A percentile compares a stretch with the other conserved stretches of the same genome.
phyloP scores from a whole-genome alignment of 176 grass and related monocot genomes.

The Elymus sibiricus region DNA sequence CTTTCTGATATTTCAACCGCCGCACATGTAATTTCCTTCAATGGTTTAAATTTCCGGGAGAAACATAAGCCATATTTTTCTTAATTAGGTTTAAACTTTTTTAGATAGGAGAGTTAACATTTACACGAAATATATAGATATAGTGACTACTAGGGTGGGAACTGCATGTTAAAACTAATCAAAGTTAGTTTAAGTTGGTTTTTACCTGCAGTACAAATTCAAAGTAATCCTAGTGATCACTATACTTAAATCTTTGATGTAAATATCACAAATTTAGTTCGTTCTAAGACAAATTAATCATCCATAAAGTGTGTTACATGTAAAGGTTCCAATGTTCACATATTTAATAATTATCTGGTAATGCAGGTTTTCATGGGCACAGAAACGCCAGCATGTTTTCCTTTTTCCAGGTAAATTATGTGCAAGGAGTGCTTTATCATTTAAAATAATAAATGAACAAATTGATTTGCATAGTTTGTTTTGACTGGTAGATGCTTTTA shows the following conservation, averaged over 20 bases:
- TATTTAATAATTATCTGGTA: neutral
- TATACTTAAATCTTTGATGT: neutral
- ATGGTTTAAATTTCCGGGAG: neutral
- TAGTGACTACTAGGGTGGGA: too few species aligned
- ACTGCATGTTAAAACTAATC: too few species aligned
- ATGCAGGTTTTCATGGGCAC: conserved; percentile 65
- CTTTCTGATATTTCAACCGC: neutral
- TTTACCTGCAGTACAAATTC: neutral
- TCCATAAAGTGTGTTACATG: neutral
- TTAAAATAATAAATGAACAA: neutral
- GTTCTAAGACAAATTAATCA: neutral
- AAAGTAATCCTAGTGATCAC: neutral
- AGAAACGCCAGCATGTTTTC: conserved; percentile 51
- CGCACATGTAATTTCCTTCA: neutral
- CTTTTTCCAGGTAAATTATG: conserved; percentile 48
- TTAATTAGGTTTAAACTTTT: neutral
- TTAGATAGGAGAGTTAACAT: too few species aligned
- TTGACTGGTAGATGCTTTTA: neutral
- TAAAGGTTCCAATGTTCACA: neutral
- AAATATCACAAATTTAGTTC: neutral
- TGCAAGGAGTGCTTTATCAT: neutral
- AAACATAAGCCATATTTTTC: neutral
- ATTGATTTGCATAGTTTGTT: neutral
- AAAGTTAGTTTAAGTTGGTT: neutral
- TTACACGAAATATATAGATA: too few species aligned